phyloP scores from a whole-genome alignment of 441 rosid species.

The Capsella rubella region DNA sequence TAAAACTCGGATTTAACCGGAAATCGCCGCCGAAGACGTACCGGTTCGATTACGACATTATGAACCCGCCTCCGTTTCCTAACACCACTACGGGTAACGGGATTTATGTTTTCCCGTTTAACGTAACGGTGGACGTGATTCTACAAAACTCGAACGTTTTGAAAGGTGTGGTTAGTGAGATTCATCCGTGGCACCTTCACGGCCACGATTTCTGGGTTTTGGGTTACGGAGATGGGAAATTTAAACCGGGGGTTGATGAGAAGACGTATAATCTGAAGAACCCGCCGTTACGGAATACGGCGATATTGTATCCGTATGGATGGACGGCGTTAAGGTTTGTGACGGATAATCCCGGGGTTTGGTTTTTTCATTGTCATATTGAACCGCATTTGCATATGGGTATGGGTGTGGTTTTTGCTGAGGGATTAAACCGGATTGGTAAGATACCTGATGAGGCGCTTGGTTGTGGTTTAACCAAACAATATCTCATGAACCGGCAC shows the following conservation, averaged over 20 bases:
- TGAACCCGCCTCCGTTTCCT: conserved; percentile 52
- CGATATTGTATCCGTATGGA: conserved; percentile 68
- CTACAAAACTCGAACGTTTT: conserved; percentile 74
- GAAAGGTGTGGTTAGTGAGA: conserved; percentile 51
- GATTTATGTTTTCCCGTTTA: conserved; percentile 52
- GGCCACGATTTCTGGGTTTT: conserved; percentile 90
- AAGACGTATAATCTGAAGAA: conserved; percentile 59
- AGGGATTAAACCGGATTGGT: conserved; percentile 53
- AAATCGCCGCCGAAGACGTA: conserved; percentile 55
- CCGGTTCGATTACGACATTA: conserved; percentile 53
- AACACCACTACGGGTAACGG: conserved; percentile 60
- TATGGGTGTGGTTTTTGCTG: conserved; percentile 86
- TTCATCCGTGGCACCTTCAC: conserved; percentile 90
- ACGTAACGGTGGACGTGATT: conserved; percentile 68
- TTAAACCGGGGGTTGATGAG: conserved; percentile 42
- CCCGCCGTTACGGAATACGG: conserved; percentile 77
- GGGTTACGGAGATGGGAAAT: conserved; percentile 77
- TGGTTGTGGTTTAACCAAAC: conserved; percentile 67
- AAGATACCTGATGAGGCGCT: conserved; percentile 61
- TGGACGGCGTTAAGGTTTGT: conserved; percentile 86
- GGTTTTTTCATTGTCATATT: conserved; percentile 95
- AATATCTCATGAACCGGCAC: conserved; percentile 35
- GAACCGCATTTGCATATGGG: conserved; percentile 96
- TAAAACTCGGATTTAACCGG: conserved; percentile 48
- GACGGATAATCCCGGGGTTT: conserved; percentile 87